Evolutionary conservation across 805 yeast species (phyloP), one percentile per base, ranked within the genome.

Genomic region (Lachancea kluyveri): DNA sequence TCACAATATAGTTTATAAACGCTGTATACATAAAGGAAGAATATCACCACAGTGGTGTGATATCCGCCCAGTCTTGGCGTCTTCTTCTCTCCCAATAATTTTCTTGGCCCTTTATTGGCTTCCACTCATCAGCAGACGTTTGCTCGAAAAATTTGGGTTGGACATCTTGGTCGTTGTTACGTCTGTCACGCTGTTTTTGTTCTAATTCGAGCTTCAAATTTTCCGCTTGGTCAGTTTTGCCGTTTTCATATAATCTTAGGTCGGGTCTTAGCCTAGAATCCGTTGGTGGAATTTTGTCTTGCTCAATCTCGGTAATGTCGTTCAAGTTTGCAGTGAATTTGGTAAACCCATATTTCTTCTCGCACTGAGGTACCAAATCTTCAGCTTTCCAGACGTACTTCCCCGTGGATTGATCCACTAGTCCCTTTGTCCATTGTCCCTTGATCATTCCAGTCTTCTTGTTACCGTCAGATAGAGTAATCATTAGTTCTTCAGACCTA

Each of bases 201-300:
- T 92, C 98, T 12, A 88, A 62, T 21, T 67, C 60, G 23, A 74
- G 54, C 52, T 92, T 92, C 40, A 74, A 42, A 1, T 41, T 46
- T 52, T 90, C 96, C 0, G 97, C 96, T 32, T 65, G 58, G 13
- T 75, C 84, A 8, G 79, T 60, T 14, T 75, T 63, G 2, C 87
- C 92, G 11, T 68, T 52, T 50, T 85, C 94, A 45, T 85, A 86
- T 2, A 64, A 57, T 26, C 72, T 63, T 50, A 86, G 74, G 54
- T 92, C 98, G 1, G 96, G 97, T 50, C 98, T 72, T 26, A 77
- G 58, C 50, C 98, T 73, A 6, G 96, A 82, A 54, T 92, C 98
- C 1, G 92, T 84, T 3, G 88, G 88, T 5, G 96, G 80, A 23
- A 88, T 45, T 2, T 57, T 33, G 3, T 64, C 80, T 17, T 67